phyloP scores from a whole-genome alignment of 2,329 filamentous ascomycete species.

The Xylaria sp. region DNA sequence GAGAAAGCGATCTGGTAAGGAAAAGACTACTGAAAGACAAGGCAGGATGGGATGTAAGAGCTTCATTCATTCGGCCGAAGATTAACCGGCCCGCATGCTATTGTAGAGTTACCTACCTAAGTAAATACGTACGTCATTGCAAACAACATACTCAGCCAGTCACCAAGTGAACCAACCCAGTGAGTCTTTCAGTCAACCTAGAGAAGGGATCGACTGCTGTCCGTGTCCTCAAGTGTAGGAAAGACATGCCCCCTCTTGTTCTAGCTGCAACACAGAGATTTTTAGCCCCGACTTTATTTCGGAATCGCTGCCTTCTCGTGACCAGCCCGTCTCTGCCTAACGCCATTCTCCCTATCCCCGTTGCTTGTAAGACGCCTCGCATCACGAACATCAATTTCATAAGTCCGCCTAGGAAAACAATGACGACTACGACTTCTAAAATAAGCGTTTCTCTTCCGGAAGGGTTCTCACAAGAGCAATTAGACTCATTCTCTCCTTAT shows the following conservation, averaged over 20 bases:
- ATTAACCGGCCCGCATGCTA: conserved; percentile 20
- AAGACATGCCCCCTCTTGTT: neutral
- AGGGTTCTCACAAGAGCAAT: conserved; percentile 51
- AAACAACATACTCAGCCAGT: neutral
- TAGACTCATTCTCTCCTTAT: conserved; percentile 57
- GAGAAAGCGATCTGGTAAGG: too few species aligned
- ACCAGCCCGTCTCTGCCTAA: neutral
- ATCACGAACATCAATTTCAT: neutral
- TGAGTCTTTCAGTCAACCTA: neutral
- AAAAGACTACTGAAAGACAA: too few species aligned
- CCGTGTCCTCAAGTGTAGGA: neutral
- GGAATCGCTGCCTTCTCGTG: neutral
- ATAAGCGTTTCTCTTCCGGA: conserved; percentile 52
- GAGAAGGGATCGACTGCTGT: neutral
- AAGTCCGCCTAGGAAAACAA: conserved; percentile 27
- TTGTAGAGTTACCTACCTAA: neutral
- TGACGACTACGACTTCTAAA: conserved; percentile 50
- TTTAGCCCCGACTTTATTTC: neutral
- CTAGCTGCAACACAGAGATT: neutral
- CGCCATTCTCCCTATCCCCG: neutral
- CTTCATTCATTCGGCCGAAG: neutral
- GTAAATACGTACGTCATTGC: neutral
- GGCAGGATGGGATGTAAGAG: neutral
- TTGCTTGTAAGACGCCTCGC: neutral
- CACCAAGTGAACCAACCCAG: too few species aligned